These are phyloP conservation scores for Nakazawaea wyomingensis DNA, from an alignment of 805 yeast species.

Conservation along the genomic window DNA sequence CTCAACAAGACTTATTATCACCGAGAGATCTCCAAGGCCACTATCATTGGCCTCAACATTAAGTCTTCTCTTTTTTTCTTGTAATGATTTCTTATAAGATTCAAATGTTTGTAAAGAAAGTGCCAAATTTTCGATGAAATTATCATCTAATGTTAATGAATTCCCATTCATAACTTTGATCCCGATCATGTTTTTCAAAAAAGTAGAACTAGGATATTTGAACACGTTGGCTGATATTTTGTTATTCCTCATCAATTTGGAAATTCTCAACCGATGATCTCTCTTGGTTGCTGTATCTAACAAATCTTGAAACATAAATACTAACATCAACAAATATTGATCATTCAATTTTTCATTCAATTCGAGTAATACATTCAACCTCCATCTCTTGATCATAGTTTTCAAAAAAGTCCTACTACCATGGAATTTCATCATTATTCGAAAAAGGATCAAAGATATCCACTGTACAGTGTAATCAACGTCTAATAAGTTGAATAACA, in stretches of 20 bases:
- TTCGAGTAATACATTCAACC: conserved; percentile 4
- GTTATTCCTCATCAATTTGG: conserved; percentile 2
- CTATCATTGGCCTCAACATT: background rate
- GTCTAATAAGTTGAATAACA: conserved; percentile 6
- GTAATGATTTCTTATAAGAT: background rate
- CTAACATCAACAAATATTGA: conserved; percentile 6
- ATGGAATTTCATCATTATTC: conserved; percentile 1
- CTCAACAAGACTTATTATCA: background rate
- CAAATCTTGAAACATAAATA: conserved; percentile 8
- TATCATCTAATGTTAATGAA: conserved; percentile 3
- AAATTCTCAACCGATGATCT: background rate
- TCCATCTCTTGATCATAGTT: conserved; percentile 4
- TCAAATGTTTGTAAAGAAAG: conserved; percentile 5
- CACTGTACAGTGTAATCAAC: conserved; percentile 6
- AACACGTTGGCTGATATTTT: conserved; percentile 2
- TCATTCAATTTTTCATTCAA: conserved; percentile 7
- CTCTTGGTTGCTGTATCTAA: background rate
- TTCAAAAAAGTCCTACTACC: background rate
- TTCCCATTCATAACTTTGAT: conserved; percentile 1
- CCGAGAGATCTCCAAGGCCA: background rate
- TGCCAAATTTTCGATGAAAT: conserved; percentile 7
- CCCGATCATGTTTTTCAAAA: background rate
- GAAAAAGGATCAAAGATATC: conserved; percentile 7
- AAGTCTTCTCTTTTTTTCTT: background rate
- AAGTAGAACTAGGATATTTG: conserved; percentile 6